Evolutionary conservation across 768 basidiomycete species (phyloP).

Genomic region (Suillus tomentosus): DNA sequence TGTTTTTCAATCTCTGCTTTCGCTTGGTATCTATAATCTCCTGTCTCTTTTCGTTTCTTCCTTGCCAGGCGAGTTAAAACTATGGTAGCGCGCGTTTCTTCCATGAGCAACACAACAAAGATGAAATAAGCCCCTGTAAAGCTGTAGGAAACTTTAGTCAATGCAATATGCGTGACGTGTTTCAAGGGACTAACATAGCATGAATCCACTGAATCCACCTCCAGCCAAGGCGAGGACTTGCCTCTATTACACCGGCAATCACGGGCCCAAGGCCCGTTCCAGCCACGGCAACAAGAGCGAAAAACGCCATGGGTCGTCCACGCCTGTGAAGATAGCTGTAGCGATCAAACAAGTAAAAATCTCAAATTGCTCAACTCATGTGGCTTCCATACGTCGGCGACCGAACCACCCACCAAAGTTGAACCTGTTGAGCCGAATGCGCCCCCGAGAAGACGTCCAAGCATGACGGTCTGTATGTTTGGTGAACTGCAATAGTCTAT

Average conservation of each 20-base stretch:
- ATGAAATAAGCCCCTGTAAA: conserved; percentile 50
- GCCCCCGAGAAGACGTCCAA: conserved; percentile 60
- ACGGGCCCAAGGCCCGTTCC: conserved; percentile 64
- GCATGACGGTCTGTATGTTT: conserved; percentile 56
- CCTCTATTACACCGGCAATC: conserved; percentile 61
- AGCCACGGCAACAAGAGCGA: conserved; percentile 56
- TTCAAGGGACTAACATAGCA: conserved; percentile 45
- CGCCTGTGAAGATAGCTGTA: conserved; percentile 4
- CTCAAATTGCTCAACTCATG: conserved; percentile 44
- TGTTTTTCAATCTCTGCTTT: conserved; percentile 64
- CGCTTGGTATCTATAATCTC: conserved; percentile 60
- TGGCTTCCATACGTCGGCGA: conserved; percentile 64
- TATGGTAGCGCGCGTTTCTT: conserved; percentile 71
- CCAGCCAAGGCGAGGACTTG: conserved; percentile 58
- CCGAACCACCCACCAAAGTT: conserved; percentile 67
- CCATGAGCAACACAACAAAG: conserved; percentile 53
- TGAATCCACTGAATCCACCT: conserved; percentile 82
- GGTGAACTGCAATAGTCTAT: conserved; percentile 23
- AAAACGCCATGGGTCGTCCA: conserved; percentile 71
- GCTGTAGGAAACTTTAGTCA: conserved; percentile 33
- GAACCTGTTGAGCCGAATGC: conserved; percentile 62
- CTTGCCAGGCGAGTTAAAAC: conserved; percentile 64
- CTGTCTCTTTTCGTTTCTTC: conserved; percentile 63
- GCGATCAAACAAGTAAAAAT: not conserved
- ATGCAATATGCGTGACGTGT: conserved; percentile 1